Percentiles rank a stretch among this genome's conserved stretches.
Conservation (phyloP, 2,329 filamentous ascomycete species). For the Penicillium concentricum region DNA sequence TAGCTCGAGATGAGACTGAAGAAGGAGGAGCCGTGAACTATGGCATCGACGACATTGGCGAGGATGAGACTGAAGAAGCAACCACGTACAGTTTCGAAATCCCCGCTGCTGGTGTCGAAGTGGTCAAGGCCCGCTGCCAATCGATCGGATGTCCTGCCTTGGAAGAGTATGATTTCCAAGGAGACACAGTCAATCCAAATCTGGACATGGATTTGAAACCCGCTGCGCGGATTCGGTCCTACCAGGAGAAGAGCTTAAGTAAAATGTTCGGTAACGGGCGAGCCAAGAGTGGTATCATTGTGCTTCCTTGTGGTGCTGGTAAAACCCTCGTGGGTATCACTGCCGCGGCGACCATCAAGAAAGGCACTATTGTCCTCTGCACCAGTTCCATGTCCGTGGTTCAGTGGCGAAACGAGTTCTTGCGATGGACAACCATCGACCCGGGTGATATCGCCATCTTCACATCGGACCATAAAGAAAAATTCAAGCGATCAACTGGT, state of each 20-base stretch:
- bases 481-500: conserved; percentile 83
- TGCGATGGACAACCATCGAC: conserved; percentile 99
- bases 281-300: conserved; percentile 96
- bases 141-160: conserved; percentile 83
- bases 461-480: conserved; percentile 86
- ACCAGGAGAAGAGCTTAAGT: conserved; percentile 94
- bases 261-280: conserved; percentile 99
- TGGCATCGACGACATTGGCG: conserved; percentile 70
- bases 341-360: conserved; percentile 95
- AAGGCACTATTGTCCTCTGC: conserved; percentile 90
- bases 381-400: conserved; percentile 98
- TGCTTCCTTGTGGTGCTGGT: conserved; percentile 91
- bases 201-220: conserved; percentile 89
- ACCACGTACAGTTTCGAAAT: conserved; percentile 95
- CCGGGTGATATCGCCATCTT: conserved; percentile 93
- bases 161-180: conserved; percentile 96
- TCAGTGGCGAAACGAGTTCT: conserved; percentile 93
- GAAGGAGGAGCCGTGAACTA: conserved; percentile 68
- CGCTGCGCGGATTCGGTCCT: conserved; percentile 43
- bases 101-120: conserved; percentile 74
- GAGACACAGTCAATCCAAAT: conserved; percentile 84
- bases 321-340: conserved; percentile 99
- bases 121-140: conserved; percentile 84
- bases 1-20: conserved; percentile 35
- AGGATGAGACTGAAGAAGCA: conserved; percentile 72